phyloP scores from a whole-genome alignment of 441 rosid species.

The Lepidium campestre region DNA sequence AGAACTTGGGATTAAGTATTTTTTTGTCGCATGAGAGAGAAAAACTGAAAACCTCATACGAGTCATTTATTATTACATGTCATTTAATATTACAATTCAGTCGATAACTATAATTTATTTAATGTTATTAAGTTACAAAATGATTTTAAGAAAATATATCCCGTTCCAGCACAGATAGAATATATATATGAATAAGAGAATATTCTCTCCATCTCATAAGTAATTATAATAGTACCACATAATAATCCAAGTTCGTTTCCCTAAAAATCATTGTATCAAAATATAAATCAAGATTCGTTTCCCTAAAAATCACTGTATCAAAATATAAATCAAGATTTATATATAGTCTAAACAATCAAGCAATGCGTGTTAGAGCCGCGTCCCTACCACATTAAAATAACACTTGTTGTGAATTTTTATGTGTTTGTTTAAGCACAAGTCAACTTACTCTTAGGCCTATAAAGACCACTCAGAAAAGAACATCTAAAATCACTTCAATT shows the following conservation, averaged over 20 bases:
- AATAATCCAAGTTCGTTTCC: not conserved
- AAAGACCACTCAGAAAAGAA: not conserved
- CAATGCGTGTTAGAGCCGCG: slow-evolving; percentile 23
- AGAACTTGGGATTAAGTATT: too few species aligned
- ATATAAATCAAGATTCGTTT: not conserved
- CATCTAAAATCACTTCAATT: not conserved
- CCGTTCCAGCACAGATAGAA: too few species aligned
- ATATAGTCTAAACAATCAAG: not conserved
- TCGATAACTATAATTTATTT: too few species aligned
- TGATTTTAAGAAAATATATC: too few species aligned
- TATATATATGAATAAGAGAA: too few species aligned
- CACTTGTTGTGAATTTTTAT: not conserved
- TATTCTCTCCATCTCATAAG: too few species aligned
- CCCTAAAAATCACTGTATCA: not conserved
- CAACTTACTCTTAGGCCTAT: slow-evolving; percentile 1
- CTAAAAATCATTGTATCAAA: not conserved
- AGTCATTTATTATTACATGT: too few species aligned
- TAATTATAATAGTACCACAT: too few species aligned
- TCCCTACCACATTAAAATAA: slow-evolving; percentile 1
- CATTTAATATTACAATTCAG: too few species aligned
- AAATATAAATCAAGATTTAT: not conserved
- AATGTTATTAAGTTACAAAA: too few species aligned
- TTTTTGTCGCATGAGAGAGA: too few species aligned
- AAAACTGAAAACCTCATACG: too few species aligned
- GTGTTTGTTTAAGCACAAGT: not conserved